Evolutionary conservation across 2,329 filamentous ascomycete species (phyloP).

Genomic region (Berkeleyomyces rouxiae): DNA sequence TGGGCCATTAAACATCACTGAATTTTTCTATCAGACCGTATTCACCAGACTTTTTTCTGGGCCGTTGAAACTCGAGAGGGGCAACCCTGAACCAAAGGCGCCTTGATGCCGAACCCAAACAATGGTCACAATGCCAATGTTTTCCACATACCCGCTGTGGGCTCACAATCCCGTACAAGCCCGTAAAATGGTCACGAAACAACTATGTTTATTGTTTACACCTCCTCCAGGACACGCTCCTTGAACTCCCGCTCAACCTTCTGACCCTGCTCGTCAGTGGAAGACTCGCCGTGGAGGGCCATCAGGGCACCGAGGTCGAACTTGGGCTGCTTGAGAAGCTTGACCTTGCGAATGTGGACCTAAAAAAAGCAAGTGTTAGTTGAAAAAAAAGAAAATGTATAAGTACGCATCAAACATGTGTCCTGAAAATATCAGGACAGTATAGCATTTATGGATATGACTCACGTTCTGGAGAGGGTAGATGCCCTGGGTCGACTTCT

Average conservation of each 20-base stretch:
- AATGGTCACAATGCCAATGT: conserved; percentile 10
- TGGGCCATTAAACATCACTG: conserved; percentile 15
- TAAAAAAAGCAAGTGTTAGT: conserved; percentile 26
- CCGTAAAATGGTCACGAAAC: conserved; percentile 14
- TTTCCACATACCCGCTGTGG: conserved; percentile 12
- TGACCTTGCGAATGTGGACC: conserved; percentile 99
- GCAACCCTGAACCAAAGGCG: conserved; percentile 2
- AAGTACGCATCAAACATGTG: not conserved
- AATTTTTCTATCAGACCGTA: conserved; percentile 15
- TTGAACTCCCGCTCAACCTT: conserved; percentile 99
- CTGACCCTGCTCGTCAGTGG: conserved; percentile 88
- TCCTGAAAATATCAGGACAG: not conserved
- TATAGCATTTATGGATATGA: conserved; percentile 16
- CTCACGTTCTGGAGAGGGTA: conserved; percentile 97
- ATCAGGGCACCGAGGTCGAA: conserved; percentile 96
- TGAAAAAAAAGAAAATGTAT: not conserved
- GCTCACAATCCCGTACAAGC: conserved; percentile 12
- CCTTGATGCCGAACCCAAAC: conserved; percentile 12
- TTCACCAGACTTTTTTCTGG: conserved; percentile 14
- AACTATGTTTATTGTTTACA: conserved; percentile 42
- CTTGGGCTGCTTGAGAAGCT: conserved; percentile 96
- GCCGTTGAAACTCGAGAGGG: conserved; percentile 11
- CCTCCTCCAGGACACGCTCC: conserved; percentile 85
- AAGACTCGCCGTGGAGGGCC: conserved; percentile 93
- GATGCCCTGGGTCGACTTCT: conserved; percentile 98